Evolutionary conservation across 345 rosid species (phyloP), one percentile per base, ranked within the genome.

Genomic region (Corymbia maculata): DNA sequence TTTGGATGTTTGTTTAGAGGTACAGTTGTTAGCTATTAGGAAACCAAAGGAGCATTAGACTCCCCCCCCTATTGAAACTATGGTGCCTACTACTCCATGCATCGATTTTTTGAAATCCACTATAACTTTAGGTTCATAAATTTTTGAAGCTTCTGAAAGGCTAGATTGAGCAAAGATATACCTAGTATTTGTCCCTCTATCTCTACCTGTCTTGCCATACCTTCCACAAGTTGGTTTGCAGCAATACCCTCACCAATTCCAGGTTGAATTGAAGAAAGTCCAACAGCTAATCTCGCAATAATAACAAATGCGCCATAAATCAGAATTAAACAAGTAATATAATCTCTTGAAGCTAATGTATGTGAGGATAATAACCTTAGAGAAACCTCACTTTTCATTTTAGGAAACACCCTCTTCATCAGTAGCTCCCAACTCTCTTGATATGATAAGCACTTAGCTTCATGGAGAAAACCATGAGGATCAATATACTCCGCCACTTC

Each of bases 351-450:
- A 32, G 22, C 59, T 50, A 50, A 12, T 51, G 32, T 36, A 59
- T 8, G 84, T 17, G 21, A 49, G 24, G 82, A 36, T 32, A 55
- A 16, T 36, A 36, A n/a, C 53, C 6, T 32, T 42, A 1, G 6
- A 52, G 51, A 89, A 91, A 93, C 94, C 86, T 86, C 57, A 90
- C 90, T 52, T 51, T 88, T 87, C 85, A 32, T 86, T 88, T 88
- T 52, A 16, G 85, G 86, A 87, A 92, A 91, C 16, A 88, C 94
- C 85, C 90, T 93, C 90, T 53, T 90, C 51, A 21, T 92, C 8
- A 94, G 88, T 89, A 93, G n/a, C 28, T 89, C 93, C 94, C 94
- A 93, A 50, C 95, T 93, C 75, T 93, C 90, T 50, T 87, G 26
- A 5, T 88, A 59, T 6, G 89, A 88, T 52, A 93, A 85, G 44